Conservation (phyloP, 176 grass and related monocot genomes). For the Carex cristatella region DNA sequence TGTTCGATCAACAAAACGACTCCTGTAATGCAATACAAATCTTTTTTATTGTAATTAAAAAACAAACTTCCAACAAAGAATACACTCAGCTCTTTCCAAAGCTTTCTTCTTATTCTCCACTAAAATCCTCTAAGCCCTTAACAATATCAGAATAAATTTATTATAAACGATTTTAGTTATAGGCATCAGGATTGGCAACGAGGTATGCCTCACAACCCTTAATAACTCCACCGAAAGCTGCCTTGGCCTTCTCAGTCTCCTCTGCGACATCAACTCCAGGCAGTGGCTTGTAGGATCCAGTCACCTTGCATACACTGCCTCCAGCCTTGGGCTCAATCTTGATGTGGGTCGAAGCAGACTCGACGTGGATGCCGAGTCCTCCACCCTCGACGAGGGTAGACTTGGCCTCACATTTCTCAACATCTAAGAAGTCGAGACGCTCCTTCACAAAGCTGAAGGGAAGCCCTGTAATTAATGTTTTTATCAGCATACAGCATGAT, state of each 20-base stretch:
- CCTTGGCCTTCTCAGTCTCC: slow-evolving; percentile 48
- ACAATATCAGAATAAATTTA: not conserved
- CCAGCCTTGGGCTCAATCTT: slow-evolving; percentile 49
- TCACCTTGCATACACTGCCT: slow-evolving; percentile 48
- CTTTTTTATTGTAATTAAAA: not conserved
- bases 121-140: not conserved
- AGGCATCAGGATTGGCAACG: slow-evolving; percentile 51
- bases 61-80: not conserved
- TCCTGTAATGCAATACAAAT: not conserved
- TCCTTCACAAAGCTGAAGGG: slow-evolving; percentile 55
- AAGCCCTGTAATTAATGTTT: slow-evolving; percentile 22
- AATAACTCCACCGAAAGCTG: slow-evolving; percentile 29
- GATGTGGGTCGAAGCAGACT: slow-evolving; percentile 42
- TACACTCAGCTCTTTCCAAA: not conserved
- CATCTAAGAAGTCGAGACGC: slow-evolving; percentile 49
- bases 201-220: slow-evolving; percentile 59
- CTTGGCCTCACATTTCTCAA: slow-evolving; percentile 50
- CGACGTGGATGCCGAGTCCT: slow-evolving; percentile 35
- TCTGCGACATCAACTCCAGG: slow-evolving; percentile 31
- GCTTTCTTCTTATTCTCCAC: not conserved
- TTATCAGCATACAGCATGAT: too few species aligned
- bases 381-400: slow-evolving; percentile 55
- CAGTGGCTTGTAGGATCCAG: slow-evolving; percentile 31
- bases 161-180: slow-evolving; percentile 32
- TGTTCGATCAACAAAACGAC: not conserved